A percentile compares a stretch with the other conserved stretches of the same genome.
These are phyloP conservation scores for Syncephalastrum monosporum DNA, from an alignment of 371 early-diverging fungal species.

Conservation along the genomic window DNA sequence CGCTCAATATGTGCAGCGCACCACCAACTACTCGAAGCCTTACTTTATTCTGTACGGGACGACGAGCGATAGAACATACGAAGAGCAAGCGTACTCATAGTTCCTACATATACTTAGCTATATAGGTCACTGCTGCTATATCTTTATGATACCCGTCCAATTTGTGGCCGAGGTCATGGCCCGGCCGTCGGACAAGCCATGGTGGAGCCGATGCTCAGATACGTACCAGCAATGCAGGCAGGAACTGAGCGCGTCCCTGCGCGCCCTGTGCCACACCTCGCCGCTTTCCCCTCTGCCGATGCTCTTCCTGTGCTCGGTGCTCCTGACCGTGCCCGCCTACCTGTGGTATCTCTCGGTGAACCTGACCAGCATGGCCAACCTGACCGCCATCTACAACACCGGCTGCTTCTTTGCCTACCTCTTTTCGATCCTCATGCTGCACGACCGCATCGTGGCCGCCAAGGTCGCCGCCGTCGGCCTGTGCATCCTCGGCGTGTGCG, in stretches of 20 bases:
- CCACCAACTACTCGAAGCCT: constrained; percentile 64
- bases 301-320: constrained; percentile 36
- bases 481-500: constrained; percentile 67
- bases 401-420: constrained; percentile 81
- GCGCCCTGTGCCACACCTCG: constrained; percentile 9
- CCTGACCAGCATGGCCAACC: constrained; percentile 71
- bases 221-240: background rate
- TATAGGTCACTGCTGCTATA: constrained; percentile 72
- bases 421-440: constrained; percentile 68
- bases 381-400: constrained; percentile 84
- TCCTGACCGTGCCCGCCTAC: constrained; percentile 72
- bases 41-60: constrained; percentile 72
- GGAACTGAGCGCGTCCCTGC: background rate
- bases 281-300: constrained; percentile 30
- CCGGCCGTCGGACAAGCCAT: constrained; percentile 6
- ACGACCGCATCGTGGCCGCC: constrained; percentile 53
- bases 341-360: constrained; percentile 81
- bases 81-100: background rate
- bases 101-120: constrained; percentile 34
- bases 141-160: constrained; percentile 68
- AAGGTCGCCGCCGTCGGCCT: constrained; percentile 68
- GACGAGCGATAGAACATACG: background rate
- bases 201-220: constrained; percentile 8
- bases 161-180: constrained; percentile 44
- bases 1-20: constrained; percentile 64